These are phyloP conservation scores for Rasamsonia emersonii DNA, from an alignment of 2,329 filamentous ascomycete species.

Conservation along the genomic window DNA sequence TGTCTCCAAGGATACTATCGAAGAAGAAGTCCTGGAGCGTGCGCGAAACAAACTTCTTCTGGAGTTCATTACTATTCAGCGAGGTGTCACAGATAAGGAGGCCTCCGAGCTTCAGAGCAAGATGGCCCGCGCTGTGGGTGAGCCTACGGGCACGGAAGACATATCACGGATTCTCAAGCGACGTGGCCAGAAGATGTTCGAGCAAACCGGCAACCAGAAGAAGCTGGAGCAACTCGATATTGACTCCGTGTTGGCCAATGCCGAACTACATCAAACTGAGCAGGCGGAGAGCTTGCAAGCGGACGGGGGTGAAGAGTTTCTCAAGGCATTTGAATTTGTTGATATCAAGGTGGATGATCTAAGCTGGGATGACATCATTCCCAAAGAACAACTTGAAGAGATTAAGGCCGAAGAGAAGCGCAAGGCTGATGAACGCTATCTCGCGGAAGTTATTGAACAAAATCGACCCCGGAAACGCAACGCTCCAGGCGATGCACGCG, in stretches of 20 bases:
- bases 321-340: constrained; percentile 82
- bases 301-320: constrained; percentile 92
- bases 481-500: constrained; percentile 44
- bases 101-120: constrained; percentile 76
- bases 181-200: constrained; percentile 98
- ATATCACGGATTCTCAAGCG: constrained; percentile 96
- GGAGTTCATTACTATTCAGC: constrained; percentile 94
- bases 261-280: constrained; percentile 93
- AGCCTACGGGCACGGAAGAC: constrained; percentile 85
- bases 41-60: constrained; percentile 95
- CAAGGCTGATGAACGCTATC: constrained; percentile 72
- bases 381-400: constrained; percentile 78
- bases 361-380: constrained; percentile 98
- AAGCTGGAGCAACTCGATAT: constrained; percentile 96
- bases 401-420: constrained; percentile 86
- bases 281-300: constrained; percentile 90
- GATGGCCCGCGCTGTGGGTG: constrained; percentile 61
- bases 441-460: constrained; percentile 73
- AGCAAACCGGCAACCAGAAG: constrained; percentile 92
- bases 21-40: constrained; percentile 93
- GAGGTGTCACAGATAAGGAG: constrained; percentile 90
- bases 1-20: constrained; percentile 95
- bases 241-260: constrained; percentile 91
- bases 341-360: constrained; percentile 91
- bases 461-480: constrained; percentile 72